Evolutionary conservation across 768 basidiomycete genomes (phyloP), one percentile per base, ranked within the genome.

Genomic region (Multifurca ochricompacta): DNA sequence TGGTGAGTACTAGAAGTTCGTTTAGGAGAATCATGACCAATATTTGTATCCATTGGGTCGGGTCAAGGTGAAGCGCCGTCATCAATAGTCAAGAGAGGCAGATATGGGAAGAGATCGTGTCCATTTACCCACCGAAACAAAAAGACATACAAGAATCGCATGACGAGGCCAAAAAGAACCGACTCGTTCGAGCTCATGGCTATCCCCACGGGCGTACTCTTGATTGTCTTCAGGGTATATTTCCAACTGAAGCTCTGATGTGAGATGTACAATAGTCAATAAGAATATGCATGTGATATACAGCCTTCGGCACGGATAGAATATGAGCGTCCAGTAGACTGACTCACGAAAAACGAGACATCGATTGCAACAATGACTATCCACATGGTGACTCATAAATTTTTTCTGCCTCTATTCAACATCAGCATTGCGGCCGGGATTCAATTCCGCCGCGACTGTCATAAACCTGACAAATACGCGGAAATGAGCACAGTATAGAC

Each of bases 391-490:
- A 18, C 36, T 16, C 35, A 6, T 37, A 23, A 7, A 28, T 39
- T 37, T 37, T n/a, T 40, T 37, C 43, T 40, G 16, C 11, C 18
- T n/a, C 13, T 47, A 47, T 27, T 49, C 31, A n/a, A n/a, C n/a
- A 32, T 61, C 59, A 5, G 18, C 56, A 6, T 47, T 53, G 6
- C 52, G 63, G 18, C 71, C 73, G 5, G 69, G 60, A 53, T 68
- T 71, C 34, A 78, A 63, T 51, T 75, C 70, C 36, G 73, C 69
- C 5, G 76, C 74, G 1, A 73, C 71, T 0, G 78, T 75, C 76
- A 79, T 77, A 61, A 79, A 76, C 62, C 78, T 79, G 55, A 18
- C 4, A 10, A 16, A 27, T 30, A 7, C 31, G 25, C 51, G 19
- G 32, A n/a, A 52, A 25, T 37, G 31, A 43, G 27, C 30, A 16